A percentile compares a stretch with the other conserved stretches of the same genome.
phyloP scores from a whole-genome alignment of 768 basidiomycete species.

The Exidia glandulosa region DNA sequence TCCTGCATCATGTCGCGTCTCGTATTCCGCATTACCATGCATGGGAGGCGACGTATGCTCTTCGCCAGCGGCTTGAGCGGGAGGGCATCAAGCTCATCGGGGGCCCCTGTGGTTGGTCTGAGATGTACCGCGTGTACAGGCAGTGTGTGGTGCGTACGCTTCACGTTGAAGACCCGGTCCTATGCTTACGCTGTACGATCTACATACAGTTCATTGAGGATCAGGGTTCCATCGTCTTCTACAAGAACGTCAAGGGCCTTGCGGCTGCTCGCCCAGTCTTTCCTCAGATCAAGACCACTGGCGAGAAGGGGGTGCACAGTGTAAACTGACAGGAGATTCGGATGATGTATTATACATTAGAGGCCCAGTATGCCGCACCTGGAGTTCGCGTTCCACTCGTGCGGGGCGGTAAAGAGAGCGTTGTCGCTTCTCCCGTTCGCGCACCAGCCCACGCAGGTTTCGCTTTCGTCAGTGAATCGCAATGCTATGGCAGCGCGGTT shows the following conservation, averaged over 20 bases:
- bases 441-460: neutral
- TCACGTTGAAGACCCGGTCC: too few relatives aligned
- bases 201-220: too few relatives aligned
- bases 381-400: too few relatives aligned
- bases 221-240: conserved; percentile 22
- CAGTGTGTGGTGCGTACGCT: too few relatives aligned
- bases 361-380: too few relatives aligned
- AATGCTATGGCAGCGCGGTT: neutral
- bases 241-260: conserved; percentile 23
- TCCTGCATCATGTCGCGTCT: conserved; percentile 28
- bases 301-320: too few relatives aligned
- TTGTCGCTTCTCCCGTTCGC: neutral
- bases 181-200: too few relatives aligned
- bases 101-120: neutral
- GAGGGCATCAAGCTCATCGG: conserved; percentile 3
- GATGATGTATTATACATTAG: too few relatives aligned
- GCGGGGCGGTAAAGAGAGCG: too few relatives aligned
- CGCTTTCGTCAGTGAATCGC: neutral
- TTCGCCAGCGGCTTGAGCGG: conserved; percentile 21
- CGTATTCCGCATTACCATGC: conserved; percentile 30
- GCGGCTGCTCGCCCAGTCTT: conserved; percentile 5
- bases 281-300: too few relatives aligned
- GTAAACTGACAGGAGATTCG: too few relatives aligned
- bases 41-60: conserved; percentile 21
- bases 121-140: neutral